A percentile compares a stretch with the other conserved stretches of the same genome.
These are phyloP conservation scores for Rhynchospora tenuis DNA, from an alignment of 176 grass and related monocot species.

Conservation along the genomic window DNA sequence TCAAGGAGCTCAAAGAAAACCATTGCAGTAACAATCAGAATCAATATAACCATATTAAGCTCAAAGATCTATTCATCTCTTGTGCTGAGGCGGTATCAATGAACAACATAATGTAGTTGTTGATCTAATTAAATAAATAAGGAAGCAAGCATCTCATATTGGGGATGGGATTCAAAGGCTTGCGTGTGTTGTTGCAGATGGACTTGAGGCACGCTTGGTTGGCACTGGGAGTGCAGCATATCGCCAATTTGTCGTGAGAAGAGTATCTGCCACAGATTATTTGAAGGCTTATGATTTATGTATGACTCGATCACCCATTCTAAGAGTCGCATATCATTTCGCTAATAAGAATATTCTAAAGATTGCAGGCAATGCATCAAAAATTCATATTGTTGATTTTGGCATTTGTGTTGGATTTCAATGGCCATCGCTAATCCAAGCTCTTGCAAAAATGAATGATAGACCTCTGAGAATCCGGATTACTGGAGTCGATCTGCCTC, in stretches of 20 bases:
- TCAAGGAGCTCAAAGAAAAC: background rate
- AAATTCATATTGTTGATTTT: conserved; percentile 52
- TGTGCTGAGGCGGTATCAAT: background rate
- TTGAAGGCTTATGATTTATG: background rate
- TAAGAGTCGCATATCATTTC: background rate
- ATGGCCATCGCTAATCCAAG: conserved; percentile 47
- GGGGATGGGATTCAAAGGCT: background rate
- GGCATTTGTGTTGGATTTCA: conserved; percentile 45
- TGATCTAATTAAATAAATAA: background rate
- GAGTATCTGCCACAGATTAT: background rate
- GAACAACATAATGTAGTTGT: background rate
- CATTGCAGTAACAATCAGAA: background rate
- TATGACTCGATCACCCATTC: background rate
- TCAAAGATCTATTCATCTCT: background rate
- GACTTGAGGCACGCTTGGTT: background rate
- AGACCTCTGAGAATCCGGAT: conserved; percentile 35
- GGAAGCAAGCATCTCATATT: background rate
- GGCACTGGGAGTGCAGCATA: background rate
- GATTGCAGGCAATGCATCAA: conserved; percentile 22
- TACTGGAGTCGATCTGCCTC: conserved; percentile 30
- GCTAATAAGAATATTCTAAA: conserved; percentile 59
- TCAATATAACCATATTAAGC: background rate
- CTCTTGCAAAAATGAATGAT: conserved; percentile 19
- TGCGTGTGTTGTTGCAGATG: background rate
- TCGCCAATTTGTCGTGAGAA: background rate